Base-by-base conservation (phyloP, 2,329 filamentous ascomycete genomes). In the Epichloe gansuensis region DNA sequence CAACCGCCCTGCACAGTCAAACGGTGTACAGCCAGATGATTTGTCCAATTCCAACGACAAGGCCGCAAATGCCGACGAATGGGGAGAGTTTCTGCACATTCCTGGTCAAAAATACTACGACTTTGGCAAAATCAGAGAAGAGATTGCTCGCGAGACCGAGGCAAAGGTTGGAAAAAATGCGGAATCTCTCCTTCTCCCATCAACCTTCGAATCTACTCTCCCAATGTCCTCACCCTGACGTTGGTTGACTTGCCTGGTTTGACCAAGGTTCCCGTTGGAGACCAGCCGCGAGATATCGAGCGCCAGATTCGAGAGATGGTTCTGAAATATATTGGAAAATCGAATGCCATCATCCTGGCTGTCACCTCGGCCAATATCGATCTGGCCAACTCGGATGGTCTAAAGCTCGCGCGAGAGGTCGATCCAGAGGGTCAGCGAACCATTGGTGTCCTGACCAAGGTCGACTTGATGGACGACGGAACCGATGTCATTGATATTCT, bases 401-500 rank as follows among this genome's bases (percentile, higher is more conserved):
- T 98, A 67, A 96, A 98, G 75, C 79, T 98, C 61, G 93, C 93
- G 42, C 82, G 93, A 63, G 91, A 98, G 73, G 93, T 98, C 43
- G 93, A 98, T 63, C 91, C 91, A 3, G 91, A 98, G 68, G 93
- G 93, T 65, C 91, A 97, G 74, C 82, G 93, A 67, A 98, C 93
- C 48, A 98, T 98, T 60, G 93, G 93, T 80, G 93, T 98, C 56
- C 78, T 98, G 62, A 97, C 91, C 62, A 98, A 98, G 78, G 91
- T 98, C 56, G 93, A 98, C 73, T 73, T 98, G 66, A 98, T 98
- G 93, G 93, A 98, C 69, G 89, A 95, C 28, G 93, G 93, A 52
- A 98, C 93, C 51, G 93, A 98, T 65, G 93, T 97, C 43, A 91
- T 98, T 60, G 93, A 98, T 71, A 98, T 98, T 75, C 78, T 98